Base-by-base conservation (phyloP, 1,139 yeast genomes). In the Taphrina wiesneri region DNA sequence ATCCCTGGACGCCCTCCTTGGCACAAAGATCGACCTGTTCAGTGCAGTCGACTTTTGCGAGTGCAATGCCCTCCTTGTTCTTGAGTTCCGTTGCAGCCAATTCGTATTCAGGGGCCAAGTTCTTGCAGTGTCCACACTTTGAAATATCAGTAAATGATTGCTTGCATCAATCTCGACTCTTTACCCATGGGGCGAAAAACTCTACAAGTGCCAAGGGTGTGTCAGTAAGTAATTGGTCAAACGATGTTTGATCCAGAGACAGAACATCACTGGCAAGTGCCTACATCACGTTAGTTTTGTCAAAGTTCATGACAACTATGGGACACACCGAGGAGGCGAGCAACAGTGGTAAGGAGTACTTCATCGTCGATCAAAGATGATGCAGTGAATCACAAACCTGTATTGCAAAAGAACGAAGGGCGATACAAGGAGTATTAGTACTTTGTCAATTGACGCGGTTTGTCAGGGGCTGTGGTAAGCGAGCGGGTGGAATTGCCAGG, bases 181-280 rank as follows among this genome's bases (percentile, higher is more conserved):
- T 19, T 67, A 70, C 93, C 99, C 99, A 93, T 75, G 99, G 98
- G 34, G 99, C 99, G 77, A 86, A 93, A 81, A 93, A 93, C 81
- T 93, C 98, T 46, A 96, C 93, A 72, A 93, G 82, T 28, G 91
- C 96, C 72, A 92, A 81, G 36, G 92, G 88, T 78, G 91, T 87
- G 67, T 83, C 85, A 56, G 79, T 79, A 70, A 93, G 78, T 77
- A 88, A 90, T 26, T 82, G 77, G 69, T 84, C 83, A 77, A 89
- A 93, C 59, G 69, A 70, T 56, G 70, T 76, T 36, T 72, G 73
- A 56, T 82, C 80, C 72, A 93, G 83, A 76, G 89, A 86, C 71
- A 89, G 90, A 63, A 93, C 99, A 53, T 93, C 96, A 45, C 96
- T 88, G 73, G 89, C 90, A 68, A 86, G 86, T 71, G 88, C 88